These are phyloP conservation scores for Wickerhamiella lipophila DNA, from an alignment of 805 yeast species.

Conservation along the genomic window DNA sequence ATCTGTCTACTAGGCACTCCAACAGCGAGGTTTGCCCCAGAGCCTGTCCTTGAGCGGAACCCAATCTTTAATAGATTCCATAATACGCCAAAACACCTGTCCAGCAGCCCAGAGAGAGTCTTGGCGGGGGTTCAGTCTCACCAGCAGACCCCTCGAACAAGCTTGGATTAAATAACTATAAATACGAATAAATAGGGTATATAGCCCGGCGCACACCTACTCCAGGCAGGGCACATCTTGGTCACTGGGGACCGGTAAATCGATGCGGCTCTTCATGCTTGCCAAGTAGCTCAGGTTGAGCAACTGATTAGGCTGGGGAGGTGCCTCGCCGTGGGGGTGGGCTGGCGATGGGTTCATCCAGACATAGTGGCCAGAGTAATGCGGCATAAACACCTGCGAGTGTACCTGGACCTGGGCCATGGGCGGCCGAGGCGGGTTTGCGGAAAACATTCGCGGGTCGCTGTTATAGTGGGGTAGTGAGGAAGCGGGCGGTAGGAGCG, in stretches of 20 bases:
- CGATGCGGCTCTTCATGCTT: constrained; percentile 5
- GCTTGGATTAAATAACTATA: not conserved
- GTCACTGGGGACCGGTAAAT: constrained; percentile 9
- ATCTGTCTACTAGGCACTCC: too few species aligned
- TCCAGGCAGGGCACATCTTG: constrained; percentile 6
- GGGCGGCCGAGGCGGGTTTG: constrained; percentile 3
- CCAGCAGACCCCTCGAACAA: too few species aligned
- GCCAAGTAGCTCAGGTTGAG: constrained; percentile 8
- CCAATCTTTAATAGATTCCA: too few species aligned
- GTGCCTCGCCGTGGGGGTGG: not conserved
- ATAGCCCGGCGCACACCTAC: not conserved
- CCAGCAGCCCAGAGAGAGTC: too few species aligned
- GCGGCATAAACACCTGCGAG: constrained; percentile 8
- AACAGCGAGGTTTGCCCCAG: too few species aligned
- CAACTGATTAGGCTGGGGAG: constrained; percentile 9
- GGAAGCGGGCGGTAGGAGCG: not conserved
- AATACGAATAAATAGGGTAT: constrained; percentile 2
- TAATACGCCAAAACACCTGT: too few species aligned
- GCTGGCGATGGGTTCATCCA: constrained; percentile 4
- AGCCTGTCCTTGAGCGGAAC: too few species aligned
- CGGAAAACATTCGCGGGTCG: not conserved
- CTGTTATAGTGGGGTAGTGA: not conserved
- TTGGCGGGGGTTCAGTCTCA: too few species aligned
- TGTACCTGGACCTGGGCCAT: constrained; percentile 9
- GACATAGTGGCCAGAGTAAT: constrained; percentile 3